These are phyloP conservation scores for Aspergillus ostianus DNA, from an alignment of 495 filamentous ascomycete species.

Conservation along the genomic window DNA sequence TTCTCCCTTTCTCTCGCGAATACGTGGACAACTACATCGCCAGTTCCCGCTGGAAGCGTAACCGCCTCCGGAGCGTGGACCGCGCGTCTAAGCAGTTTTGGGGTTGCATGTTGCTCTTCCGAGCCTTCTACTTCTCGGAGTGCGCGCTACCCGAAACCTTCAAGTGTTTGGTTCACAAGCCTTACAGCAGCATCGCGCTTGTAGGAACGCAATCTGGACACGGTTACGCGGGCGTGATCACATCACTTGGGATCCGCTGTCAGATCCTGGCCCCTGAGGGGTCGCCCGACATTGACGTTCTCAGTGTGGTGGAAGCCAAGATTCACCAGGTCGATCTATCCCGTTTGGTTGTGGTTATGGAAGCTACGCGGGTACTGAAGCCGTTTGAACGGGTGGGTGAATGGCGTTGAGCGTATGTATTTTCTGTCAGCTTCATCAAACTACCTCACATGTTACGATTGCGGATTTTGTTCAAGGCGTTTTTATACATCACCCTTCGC, in stretches of 20 bases:
- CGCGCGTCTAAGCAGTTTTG: slow-evolving; percentile 51
- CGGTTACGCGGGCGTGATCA: slow-evolving; percentile 27
- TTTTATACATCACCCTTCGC: background rate
- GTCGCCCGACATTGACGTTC: slow-evolving; percentile 31
- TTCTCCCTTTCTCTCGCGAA: slow-evolving; percentile 62
- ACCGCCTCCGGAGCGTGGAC: slow-evolving; percentile 34
- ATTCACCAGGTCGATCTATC: slow-evolving; percentile 57
- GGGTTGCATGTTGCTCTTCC: slow-evolving; percentile 67
- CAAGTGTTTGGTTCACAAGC: slow-evolving; percentile 47
- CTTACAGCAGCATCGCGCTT: slow-evolving; percentile 30
- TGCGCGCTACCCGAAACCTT: slow-evolving; percentile 62
- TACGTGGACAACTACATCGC: slow-evolving; percentile 51
- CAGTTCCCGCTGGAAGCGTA: slow-evolving; percentile 31
- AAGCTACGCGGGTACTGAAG: slow-evolving; percentile 46
- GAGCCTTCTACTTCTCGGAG: slow-evolving; percentile 73
- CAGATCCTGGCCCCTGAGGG: slow-evolving; percentile 28
- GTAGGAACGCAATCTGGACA: slow-evolving; percentile 22
- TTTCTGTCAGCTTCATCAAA: too few relatives aligned
- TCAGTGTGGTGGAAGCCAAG: slow-evolving; percentile 59
- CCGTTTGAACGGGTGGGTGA: slow-evolving; percentile 37
- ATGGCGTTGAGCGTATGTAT: slow-evolving; percentile 18
- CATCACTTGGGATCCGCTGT: slow-evolving; percentile 35
- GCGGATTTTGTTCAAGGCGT: background rate
- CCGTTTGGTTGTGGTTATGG: slow-evolving; percentile 46
- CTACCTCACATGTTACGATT: background rate